Conservation (phyloP, 2,329 filamentous ascomycete genomes). For the Decorospora gaudefroyi region DNA sequence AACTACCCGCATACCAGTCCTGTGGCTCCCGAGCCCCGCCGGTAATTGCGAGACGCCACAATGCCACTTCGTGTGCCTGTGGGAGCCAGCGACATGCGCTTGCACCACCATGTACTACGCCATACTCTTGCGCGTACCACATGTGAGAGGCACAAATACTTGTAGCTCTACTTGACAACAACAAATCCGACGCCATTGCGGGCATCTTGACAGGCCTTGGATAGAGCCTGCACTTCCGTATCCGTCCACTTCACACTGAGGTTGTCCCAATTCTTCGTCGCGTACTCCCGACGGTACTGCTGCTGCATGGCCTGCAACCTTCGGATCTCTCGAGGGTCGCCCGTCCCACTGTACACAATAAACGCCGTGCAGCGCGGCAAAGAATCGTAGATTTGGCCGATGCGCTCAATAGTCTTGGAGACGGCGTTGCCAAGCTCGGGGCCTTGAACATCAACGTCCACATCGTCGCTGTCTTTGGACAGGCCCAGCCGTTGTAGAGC, state of each 20-base stretch:
- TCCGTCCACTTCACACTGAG: conserved; percentile 68
- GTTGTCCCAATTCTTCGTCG: conserved; percentile 65
- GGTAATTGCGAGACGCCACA: conserved; percentile 17
- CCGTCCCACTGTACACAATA: conserved; percentile 67
- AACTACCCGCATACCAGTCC: conserved; percentile 1
- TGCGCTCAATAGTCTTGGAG: conserved; percentile 55
- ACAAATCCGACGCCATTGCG: conserved; percentile 64
- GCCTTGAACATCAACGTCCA: conserved; percentile 28
- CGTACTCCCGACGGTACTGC: conserved; percentile 61
- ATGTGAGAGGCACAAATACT: conserved; percentile 36
- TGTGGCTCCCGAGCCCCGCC: conserved; percentile 16
- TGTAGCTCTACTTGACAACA: conserved; percentile 57
- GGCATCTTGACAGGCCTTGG: conserved; percentile 60
- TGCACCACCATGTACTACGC: conserved; percentile 33
- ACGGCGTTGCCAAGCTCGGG: conserved; percentile 53
- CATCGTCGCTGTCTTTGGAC: conserved; percentile 19
- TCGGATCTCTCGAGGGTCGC: conserved; percentile 62
- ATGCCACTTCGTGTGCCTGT: conserved; percentile 11
- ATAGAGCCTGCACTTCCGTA: conserved; percentile 63
- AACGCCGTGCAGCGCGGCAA: conserved; percentile 64
- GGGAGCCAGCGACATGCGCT: conserved; percentile 23
- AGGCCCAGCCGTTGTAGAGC: conserved; percentile 36
- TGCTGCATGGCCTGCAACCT: conserved; percentile 62
- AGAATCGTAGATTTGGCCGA: conserved; percentile 59
- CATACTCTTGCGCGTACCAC: conserved; percentile 26